A percentile compares a stretch with the other conserved stretches of the same genome.
phyloP scores from a whole-genome alignment of 2,329 filamentous ascomycete genomes.

The Aspergillus neoniger region DNA sequence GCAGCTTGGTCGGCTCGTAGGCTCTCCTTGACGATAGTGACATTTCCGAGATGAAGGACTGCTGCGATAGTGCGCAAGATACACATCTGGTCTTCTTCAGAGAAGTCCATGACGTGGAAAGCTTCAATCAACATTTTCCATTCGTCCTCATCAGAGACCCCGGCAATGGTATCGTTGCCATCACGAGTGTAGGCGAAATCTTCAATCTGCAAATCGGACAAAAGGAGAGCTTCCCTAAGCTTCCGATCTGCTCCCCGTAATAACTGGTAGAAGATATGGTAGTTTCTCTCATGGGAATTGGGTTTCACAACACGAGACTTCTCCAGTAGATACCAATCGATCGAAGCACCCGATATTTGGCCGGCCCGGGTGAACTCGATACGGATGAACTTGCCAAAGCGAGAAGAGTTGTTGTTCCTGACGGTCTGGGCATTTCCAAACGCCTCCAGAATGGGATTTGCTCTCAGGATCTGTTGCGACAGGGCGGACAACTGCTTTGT shows the following conservation, averaged over 20 bases:
- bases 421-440: slow-evolving; percentile 99
- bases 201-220: slow-evolving; percentile 73
- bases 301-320: slow-evolving; percentile 96
- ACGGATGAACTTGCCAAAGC: slow-evolving; percentile 97
- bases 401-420: slow-evolving; percentile 95
- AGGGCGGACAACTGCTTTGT: slow-evolving; percentile 75
- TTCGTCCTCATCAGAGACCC: slow-evolving; percentile 86
- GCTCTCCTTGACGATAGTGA: slow-evolving; percentile 86
- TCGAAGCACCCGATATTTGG: slow-evolving; percentile 91
- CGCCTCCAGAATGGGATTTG: slow-evolving; percentile 95
- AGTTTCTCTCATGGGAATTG: slow-evolving; percentile 86
- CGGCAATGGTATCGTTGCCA: slow-evolving; percentile 87
- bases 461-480: slow-evolving; percentile 92
- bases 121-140: slow-evolving; percentile 90
- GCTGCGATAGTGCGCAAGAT: slow-evolving; percentile 88
- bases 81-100: slow-evolving; percentile 75
- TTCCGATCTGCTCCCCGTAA: slow-evolving; percentile 75
- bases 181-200: slow-evolving; percentile 91
- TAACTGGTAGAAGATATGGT: slow-evolving; percentile 96
- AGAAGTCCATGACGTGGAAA: slow-evolving; percentile 92
- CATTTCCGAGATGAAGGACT: slow-evolving; percentile 90
- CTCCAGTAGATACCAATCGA: slow-evolving; percentile 97
- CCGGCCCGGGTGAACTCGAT: slow-evolving; percentile 90
- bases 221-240: slow-evolving; percentile 74
- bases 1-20: slow-evolving; percentile 87